Evolutionary conservation across 371 early-diverging fungal genomes (phyloP).

Genomic region (Mortierella sp.): DNA sequence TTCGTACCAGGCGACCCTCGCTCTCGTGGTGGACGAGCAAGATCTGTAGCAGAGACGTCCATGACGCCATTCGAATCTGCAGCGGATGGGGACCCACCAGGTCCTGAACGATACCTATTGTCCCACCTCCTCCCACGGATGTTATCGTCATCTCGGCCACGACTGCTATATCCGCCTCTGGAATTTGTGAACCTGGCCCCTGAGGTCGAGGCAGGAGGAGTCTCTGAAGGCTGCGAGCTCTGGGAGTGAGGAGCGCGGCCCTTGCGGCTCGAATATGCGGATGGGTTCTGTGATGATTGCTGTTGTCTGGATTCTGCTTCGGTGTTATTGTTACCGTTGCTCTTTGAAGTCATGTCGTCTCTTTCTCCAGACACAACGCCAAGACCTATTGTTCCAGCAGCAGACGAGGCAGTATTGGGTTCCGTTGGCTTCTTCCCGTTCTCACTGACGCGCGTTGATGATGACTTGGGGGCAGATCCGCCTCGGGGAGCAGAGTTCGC

Average conservation of each 20-base stretch:
- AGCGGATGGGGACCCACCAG: not conserved
- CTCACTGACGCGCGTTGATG: conserved; percentile 5
- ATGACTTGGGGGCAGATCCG: not conserved
- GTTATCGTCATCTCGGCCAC: conserved; percentile 11
- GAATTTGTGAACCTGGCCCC: conserved; percentile 7
- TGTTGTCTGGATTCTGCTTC: not conserved
- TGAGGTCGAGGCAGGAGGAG: conserved; percentile 1
- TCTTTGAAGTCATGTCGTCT: not conserved
- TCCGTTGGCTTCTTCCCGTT: too few relatives aligned
- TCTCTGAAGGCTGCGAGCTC: not conserved
- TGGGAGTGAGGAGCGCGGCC: not conserved
- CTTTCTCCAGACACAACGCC: not conserved
- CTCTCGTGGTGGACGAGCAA: not conserved
- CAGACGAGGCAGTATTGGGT: not conserved
- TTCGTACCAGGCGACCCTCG: conserved; percentile 8
- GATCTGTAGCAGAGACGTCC: too few relatives aligned
- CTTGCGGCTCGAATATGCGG: not conserved
- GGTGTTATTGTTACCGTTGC: not conserved
- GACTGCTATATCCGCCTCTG: not conserved
- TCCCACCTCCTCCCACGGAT: conserved; percentile 10
- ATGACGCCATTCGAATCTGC: not conserved
- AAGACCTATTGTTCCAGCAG: not conserved
- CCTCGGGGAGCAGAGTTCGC: not conserved
- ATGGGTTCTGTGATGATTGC: not conserved
- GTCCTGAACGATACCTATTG: conserved; percentile 3